Evolutionary conservation across 331 rosid species (phyloP), one percentile per base, ranked within the genome.

Genomic region (Cydonia oblonga): DNA sequence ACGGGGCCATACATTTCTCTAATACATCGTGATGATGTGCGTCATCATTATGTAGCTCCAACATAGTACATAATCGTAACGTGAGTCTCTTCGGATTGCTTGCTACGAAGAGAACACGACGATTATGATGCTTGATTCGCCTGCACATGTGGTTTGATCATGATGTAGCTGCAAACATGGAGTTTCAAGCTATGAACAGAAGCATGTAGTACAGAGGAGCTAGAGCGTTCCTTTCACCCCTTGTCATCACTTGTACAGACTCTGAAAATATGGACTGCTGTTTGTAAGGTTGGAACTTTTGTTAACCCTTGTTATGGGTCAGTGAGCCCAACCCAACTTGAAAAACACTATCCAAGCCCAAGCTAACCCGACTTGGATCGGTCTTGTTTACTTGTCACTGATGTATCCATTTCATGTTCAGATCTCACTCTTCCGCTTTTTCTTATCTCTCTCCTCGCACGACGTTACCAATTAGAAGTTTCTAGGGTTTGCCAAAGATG

Each of bases 401-500:
- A 3, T 42, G 49, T 13, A 40, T 11, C 1, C 5, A 3, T 40
- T 40, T 40, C 4, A 11, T 40, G 46, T 12, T 38, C 16, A 13
- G 12, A 13, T 42, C 49, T 12, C 49, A 42, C 6, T 42, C 49
- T 13, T 42, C 0, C 2, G 2, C 4, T 42, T 42, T 13, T 42
- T 42, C 49, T 4, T 1, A 13, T 42, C 49, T 4, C 6, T 13
- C 16, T 40, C 2, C 49, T 42, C 49, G 18, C 0, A 1, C 12
- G 16, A 42, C 16, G 6, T 42, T 42, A 42, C 49, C 49, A 44
- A 89, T 84, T 2, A 71, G 90, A 64, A 81, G 69, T 92, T 92
- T 66, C 14, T 81, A 66, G 96, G 96, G 49, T 90, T 87, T 87
- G 96, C 90, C 2, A 57, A 64, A 35, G 92, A 92, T 76, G 91